These are phyloP conservation scores for Aspergillus transmontanensis DNA, from an alignment of 2,329 filamentous ascomycete genomes.

Conservation along the genomic window DNA sequence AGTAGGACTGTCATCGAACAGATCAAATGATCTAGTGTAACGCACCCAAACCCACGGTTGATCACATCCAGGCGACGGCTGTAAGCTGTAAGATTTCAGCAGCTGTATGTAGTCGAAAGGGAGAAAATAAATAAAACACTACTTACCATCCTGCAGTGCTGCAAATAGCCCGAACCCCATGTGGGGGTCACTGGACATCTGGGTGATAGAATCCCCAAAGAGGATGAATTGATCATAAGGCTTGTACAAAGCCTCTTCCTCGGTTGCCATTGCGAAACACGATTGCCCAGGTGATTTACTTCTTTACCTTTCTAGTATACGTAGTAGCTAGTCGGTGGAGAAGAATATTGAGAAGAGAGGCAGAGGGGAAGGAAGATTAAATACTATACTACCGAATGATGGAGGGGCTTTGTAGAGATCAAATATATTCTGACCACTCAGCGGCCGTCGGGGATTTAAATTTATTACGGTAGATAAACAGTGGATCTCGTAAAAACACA, in stretches of 20 bases:
- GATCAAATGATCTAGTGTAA: background rate
- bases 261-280: constrained; percentile 13
- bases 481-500: background rate
- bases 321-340: no score
- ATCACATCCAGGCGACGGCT: constrained; percentile 79
- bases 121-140: background rate
- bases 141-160: constrained; percentile 68
- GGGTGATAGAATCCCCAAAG: constrained; percentile 87
- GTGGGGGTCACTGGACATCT: constrained; percentile 63
- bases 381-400: background rate
- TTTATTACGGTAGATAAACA: background rate
- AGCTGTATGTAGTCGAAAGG: constrained; percentile 7
- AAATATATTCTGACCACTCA: background rate
- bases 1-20: constrained; percentile 14
- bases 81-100: constrained; percentile 58
- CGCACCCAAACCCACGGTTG: constrained; percentile 76
- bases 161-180: constrained; percentile 75
- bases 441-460: background rate
- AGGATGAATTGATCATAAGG: constrained; percentile 76
- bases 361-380: background rate
- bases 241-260: constrained; percentile 21
- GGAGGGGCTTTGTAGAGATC: background rate
- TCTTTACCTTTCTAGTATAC: background rate
- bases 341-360: background rate
- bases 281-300: background rate